Evolutionary conservation across 495 filamentous ascomycete species (phyloP), one percentile per base, ranked within the genome.

Genomic region (Antarctomyces pellizariae): DNA sequence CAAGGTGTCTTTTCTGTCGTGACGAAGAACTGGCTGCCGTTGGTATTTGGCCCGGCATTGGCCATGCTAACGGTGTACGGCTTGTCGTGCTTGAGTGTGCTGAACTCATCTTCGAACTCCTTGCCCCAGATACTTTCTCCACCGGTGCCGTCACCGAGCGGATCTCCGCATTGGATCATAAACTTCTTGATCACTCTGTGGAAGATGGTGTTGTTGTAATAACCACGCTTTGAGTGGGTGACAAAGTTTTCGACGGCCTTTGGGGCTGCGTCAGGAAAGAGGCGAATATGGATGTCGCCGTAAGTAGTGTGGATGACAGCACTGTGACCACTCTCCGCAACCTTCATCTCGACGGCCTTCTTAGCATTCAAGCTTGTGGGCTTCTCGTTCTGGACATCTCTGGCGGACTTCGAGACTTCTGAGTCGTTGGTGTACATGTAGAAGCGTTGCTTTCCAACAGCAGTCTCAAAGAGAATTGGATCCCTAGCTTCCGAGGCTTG

Each of bases 161-260:
- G 89, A 44, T 99, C 86, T 19, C 86, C 86, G 26, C 82, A 67
- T 42, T 77, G 66, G 31, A 99, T 91, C 86, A 99, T 99, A 52
- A 99, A 99, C 44, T 95, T 95, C 33, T 73, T 67, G 42, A 99
- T 93, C 4, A 99, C 74, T 10, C 86, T 72, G 48, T 99, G 86
- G 59, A 99, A 99, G 36, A 91, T 83, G 7, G 82, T 82, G 46
- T 76, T 75, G 50, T 95, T 92, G 56, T 95, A 99, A 49, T 95
- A 95, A 2, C 78, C 79, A 28, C 64, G 66, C 28, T 70, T 73
- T 1, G 79, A 62, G 35, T 95, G 86, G 0, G 80, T 89, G 25
- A 82, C 76, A 43, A 99, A 99, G 49, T 99, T 99, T 54, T 99
- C 89, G n/a, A 99, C 86, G 0, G 86, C 73, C 40, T 80, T 82